A percentile compares a stretch with the other conserved stretches of the same genome.
Conservation (phyloP, 805 yeast genomes). For the Saccharomycopsis synnaedendra region DNA sequence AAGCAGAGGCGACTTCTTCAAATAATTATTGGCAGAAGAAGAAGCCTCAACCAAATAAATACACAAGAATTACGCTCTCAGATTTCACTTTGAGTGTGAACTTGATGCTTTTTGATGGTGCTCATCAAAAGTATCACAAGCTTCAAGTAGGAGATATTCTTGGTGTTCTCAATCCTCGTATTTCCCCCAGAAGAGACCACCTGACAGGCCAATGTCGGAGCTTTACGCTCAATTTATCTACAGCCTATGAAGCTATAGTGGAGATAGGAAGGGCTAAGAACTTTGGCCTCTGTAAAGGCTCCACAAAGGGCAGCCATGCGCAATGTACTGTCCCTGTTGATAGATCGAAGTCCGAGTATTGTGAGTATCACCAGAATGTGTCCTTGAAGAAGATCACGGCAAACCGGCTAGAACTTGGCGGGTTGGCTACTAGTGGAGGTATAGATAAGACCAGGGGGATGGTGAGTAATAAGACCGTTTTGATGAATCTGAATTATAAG, state of each 20-base stretch:
- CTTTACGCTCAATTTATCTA: conserved; percentile 47
- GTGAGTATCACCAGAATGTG: conserved; percentile 63
- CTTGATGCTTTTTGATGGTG: conserved; percentile 52
- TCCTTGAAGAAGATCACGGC: conserved; percentile 39
- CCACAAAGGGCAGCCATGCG: conserved; percentile 34
- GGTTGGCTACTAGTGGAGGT: conserved; percentile 44
- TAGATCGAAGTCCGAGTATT: conserved; percentile 37
- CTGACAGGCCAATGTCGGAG: conserved; percentile 19
- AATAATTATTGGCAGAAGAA: not conserved
- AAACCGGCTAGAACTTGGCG: conserved; percentile 69
- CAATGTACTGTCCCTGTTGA: conserved; percentile 56
- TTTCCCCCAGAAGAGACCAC: conserved; percentile 31
- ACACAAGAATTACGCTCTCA: conserved; percentile 50
- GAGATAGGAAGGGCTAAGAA: conserved; percentile 67
- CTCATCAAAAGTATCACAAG: conserved; percentile 64
- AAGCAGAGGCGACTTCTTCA: conserved; percentile 24
- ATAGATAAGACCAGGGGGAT: conserved; percentile 18
- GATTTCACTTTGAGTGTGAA: conserved; percentile 53
- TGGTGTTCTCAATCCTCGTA: conserved; percentile 63
- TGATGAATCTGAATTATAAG: conserved; percentile 14
- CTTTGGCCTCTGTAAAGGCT: conserved; percentile 52
- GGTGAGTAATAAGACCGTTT: conserved; percentile 1
- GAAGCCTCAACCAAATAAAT: conserved; percentile 32
- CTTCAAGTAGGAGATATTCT: conserved; percentile 63
- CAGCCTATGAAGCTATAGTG: conserved; percentile 39